Evolutionary conservation across 2,329 filamentous ascomycete genomes (phyloP), one percentile per base, ranked within the genome.

Genomic region (Trichoderma simmonsii): DNA sequence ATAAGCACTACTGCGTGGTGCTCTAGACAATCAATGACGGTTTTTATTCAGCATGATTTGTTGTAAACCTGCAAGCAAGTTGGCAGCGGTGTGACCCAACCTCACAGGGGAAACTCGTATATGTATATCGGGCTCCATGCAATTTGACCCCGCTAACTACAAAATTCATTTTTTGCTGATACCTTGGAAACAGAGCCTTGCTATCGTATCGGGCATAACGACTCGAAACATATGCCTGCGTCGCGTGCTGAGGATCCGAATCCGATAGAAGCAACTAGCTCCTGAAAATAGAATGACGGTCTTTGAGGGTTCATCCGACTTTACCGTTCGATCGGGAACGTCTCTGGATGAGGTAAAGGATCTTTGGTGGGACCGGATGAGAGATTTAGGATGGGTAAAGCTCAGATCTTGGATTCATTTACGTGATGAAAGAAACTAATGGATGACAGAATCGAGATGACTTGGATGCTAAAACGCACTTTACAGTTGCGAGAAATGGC

Each of bases 401-500:
- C 24, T 43, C 51, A 4, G n/a, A 21, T 30, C 15, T 28, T 26
- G 2, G 15, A 43, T n/a, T 12, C 34, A 39, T 24, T 28, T 6
- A 6, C 18, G 21, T 30, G 3, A 7, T 11, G 3, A 36, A 15
- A 51, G 12, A n/a, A 28, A 4, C 64, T 67, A 15, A 67, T 43
- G 5, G 11, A 8, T 6, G 6, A 12, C 15, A 67, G 64, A 67
- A 67, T 43, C 51, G 64, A n/a, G 24, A 67, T 30, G 64, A 67
- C 43, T 15, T 67, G 34, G 64, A 67, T 59, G 51, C 64, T 6
- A n/a, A 67, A 39, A 67, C 51, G 8, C 64, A 67, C 24, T 67
- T 67, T n/a, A 59, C 34, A 24, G 64, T 59, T 6, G 64, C 64
- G 9, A 34, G 39, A 14, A 43, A 43, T 21, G 51, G 64, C 34